Evolutionary conservation across 108 stramenopile genomes (phyloP).

Genomic region (Stephanodiscus triporus): DNA sequence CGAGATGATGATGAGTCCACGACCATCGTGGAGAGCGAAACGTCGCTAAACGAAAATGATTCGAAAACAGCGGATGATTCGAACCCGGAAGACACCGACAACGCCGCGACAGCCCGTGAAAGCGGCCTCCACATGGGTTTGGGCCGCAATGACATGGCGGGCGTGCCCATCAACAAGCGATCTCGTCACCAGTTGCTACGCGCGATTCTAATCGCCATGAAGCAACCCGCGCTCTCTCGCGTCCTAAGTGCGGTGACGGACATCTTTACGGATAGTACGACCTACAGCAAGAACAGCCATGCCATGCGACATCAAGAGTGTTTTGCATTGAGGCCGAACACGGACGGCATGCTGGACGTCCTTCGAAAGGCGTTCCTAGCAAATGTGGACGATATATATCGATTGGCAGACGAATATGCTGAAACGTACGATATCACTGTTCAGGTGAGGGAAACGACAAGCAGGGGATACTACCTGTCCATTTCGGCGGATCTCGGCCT

Average conservation of each 20-base stretch:
- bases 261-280: conserved; percentile 81
- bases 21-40: conserved; percentile 40
- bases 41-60: conserved; percentile 27
- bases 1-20: conserved; percentile 42
- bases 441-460: conserved; percentile 69
- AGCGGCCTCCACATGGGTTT: conserved; percentile 77
- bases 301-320: conserved; percentile 92
- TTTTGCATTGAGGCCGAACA: conserved; percentile 85
- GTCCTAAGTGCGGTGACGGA: conserved; percentile 63
- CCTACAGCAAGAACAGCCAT: conserved; percentile 73
- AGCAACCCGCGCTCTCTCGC: conserved; percentile 64
- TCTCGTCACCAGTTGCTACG: conserved; percentile 70
- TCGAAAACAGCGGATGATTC: conserved; percentile 19
- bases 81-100: conserved; percentile 41
- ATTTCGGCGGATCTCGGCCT: conserved; percentile 63
- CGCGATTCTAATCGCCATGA: conserved; percentile 78
- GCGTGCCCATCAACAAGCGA: conserved; percentile 9
- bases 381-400: conserved; percentile 93
- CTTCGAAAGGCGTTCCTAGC: conserved; percentile 81
- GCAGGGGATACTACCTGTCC: conserved; percentile 82
- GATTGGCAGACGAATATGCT: conserved; percentile 84
- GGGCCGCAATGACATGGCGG: conserved; percentile 42
- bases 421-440: conserved; percentile 79
- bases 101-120: conserved; percentile 37
- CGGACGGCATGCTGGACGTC: conserved; percentile 87